Evolutionary conservation across 305 asterid genomes (phyloP).

Genomic region (Rubia occidens): DNA sequence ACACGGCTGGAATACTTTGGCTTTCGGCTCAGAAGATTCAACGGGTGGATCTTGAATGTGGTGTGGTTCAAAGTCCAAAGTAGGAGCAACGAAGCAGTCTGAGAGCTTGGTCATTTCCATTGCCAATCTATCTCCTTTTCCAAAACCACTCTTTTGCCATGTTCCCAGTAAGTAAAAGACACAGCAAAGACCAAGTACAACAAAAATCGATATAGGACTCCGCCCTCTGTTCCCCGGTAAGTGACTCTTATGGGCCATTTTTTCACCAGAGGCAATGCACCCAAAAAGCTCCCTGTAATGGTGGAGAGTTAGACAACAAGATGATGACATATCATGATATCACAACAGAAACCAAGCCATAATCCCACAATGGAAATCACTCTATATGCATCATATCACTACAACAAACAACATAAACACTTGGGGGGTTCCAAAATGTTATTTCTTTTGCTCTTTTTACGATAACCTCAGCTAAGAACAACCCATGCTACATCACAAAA

Average conservation of each 20-base stretch:
- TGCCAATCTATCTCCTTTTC: conserved; percentile 66
- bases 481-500: neutral
- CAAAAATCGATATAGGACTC: conserved; percentile 51
- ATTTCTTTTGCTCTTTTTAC: neutral
- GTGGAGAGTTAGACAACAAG: conserved; percentile 13
- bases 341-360: neutral
- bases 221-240: conserved; percentile 44
- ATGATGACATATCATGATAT: no score
- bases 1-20: conserved; percentile 56
- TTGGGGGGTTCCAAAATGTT: neutral
- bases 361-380: neutral
- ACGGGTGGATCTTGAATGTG: conserved; percentile 49
- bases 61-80: conserved; percentile 68
- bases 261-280: conserved; percentile 23
- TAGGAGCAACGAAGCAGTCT: conserved; percentile 47
- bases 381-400: neutral
- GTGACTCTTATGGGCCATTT: conserved; percentile 64
- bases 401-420: neutral
- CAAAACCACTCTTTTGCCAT: conserved; percentile 88
- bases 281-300: conserved; percentile 19
- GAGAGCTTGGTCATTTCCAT: conserved; percentile 48
- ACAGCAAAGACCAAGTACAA: conserved; percentile 64
- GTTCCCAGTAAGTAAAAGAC: conserved; percentile 68
- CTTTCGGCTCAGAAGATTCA: conserved; percentile 52
- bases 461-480: neutral